These are phyloP conservation scores for Dryadomyces quercivorus DNA, from an alignment of 2,329 filamentous ascomycete genomes.

Conservation along the genomic window DNA sequence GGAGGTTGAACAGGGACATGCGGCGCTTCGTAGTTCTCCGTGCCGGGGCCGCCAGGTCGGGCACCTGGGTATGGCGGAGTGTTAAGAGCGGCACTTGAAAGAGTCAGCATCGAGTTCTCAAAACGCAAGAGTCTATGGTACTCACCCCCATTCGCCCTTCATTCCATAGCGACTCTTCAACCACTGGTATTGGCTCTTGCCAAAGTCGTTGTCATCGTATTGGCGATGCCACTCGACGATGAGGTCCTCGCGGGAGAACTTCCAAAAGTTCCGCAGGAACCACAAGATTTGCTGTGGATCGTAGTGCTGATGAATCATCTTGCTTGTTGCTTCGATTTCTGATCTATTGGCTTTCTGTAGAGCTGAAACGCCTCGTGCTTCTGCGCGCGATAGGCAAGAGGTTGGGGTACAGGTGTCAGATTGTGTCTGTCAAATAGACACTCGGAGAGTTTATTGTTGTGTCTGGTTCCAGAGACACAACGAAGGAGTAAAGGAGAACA, in stretches of 20 bases:
- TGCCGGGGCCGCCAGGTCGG: constrained; percentile 7
- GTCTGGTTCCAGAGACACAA: too few species aligned
- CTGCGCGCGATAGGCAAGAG: too few species aligned
- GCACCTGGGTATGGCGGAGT: constrained; percentile 10
- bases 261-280: constrained; percentile 13
- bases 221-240: constrained; percentile 3
- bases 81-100: constrained; percentile 9
- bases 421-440: too few species aligned
- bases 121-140: background rate
- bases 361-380: too few species aligned
- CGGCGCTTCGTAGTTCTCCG: constrained; percentile 5
- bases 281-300: constrained; percentile 13
- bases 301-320: constrained; percentile 10
- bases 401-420: too few species aligned
- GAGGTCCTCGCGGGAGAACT: constrained; percentile 6
- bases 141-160: constrained; percentile 14
- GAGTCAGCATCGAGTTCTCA: background rate
- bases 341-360: too few species aligned
- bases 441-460: too few species aligned
- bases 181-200: constrained; percentile 13
- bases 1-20: constrained; percentile 4
- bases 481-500: background rate
- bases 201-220: constrained; percentile 9
- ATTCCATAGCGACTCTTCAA: constrained; percentile 12
- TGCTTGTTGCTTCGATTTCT: background rate